Evolutionary conservation across 495 filamentous ascomycete genomes (phyloP).

Genomic region (Xylaria flabelliformis): DNA sequence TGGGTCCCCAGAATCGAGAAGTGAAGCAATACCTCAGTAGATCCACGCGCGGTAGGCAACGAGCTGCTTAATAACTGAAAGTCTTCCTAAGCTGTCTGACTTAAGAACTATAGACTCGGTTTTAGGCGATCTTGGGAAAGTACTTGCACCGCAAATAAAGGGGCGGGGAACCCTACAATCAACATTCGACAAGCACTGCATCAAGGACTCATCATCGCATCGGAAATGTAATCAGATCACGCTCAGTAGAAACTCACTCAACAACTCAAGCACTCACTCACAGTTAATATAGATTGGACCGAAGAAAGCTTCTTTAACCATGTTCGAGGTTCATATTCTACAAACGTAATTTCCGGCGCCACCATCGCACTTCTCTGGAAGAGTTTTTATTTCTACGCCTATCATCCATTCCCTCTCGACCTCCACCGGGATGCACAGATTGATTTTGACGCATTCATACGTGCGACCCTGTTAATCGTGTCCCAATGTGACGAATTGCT

Average conservation of each 20-base stretch:
- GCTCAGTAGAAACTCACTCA: background rate
- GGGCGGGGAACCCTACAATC: background rate
- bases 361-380: background rate
- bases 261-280: background rate
- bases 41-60: background rate
- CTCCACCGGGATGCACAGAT: background rate
- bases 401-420: background rate
- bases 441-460: background rate
- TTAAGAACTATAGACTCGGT: background rate
- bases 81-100: background rate
- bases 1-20: constrained; percentile 1
- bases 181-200: constrained; percentile 10
- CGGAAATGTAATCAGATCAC: background rate
- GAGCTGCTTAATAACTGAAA: background rate
- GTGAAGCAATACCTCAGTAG: constrained; percentile 9
- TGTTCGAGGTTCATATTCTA: background rate
- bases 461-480: constrained; percentile 14
- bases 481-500: constrained; percentile 26
- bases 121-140: background rate
- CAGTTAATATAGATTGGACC: background rate
- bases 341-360: background rate
- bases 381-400: constrained; percentile 18
- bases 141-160: background rate
- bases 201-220: background rate
- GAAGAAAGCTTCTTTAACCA: constrained; percentile 11